Evolutionary conservation across 2,329 filamentous ascomycete genomes (phyloP).

Genomic region (Pseudogymnoascus sp.): DNA sequence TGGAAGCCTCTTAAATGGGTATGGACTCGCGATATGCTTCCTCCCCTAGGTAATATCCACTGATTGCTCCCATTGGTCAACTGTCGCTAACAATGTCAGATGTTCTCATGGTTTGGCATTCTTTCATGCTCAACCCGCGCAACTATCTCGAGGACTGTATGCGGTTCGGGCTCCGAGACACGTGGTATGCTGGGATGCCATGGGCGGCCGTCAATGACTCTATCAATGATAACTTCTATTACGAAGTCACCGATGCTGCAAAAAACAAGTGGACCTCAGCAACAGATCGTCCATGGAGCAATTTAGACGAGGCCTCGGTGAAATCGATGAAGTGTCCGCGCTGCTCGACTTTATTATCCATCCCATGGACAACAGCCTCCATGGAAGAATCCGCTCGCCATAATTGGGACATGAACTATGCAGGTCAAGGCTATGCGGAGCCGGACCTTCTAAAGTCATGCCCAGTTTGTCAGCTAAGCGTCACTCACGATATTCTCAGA

Average conservation of each 20-base stretch:
- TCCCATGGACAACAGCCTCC: slow-evolving; percentile 54
- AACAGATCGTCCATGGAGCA: slow-evolving; percentile 52
- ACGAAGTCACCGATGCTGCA: slow-evolving; percentile 38
- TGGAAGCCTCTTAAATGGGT: slow-evolving; percentile 7
- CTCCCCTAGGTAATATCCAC: slow-evolving; percentile 47
- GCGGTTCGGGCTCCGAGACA: slow-evolving; percentile 42
- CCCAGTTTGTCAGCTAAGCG: slow-evolving; percentile 37
- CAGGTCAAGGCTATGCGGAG: slow-evolving; percentile 54
- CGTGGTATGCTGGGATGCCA: slow-evolving; percentile 58
- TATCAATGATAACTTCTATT: slow-evolving; percentile 54
- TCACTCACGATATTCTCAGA: slow-evolving; percentile 52
- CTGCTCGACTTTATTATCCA: slow-evolving; percentile 36
- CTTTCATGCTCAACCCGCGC: slow-evolving; percentile 69
- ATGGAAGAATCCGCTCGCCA: slow-evolving; percentile 24
- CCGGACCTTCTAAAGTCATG: slow-evolving; percentile 45
- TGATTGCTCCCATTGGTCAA: not conserved
- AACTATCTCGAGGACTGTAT: slow-evolving; percentile 68
- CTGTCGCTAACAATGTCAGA: slow-evolving; percentile 36
- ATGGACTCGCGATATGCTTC: slow-evolving; percentile 40
- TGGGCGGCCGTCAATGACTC: slow-evolving; percentile 51
- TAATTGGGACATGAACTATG: slow-evolving; percentile 29
- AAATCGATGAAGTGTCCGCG: slow-evolving; percentile 48
- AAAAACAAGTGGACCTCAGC: slow-evolving; percentile 38
- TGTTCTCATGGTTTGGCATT: slow-evolving; percentile 72
- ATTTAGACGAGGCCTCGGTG: slow-evolving; percentile 39